Base-by-base conservation (phyloP, 192 early-diverging fungal genomes). In the Funneliformis mosseae region DNA sequence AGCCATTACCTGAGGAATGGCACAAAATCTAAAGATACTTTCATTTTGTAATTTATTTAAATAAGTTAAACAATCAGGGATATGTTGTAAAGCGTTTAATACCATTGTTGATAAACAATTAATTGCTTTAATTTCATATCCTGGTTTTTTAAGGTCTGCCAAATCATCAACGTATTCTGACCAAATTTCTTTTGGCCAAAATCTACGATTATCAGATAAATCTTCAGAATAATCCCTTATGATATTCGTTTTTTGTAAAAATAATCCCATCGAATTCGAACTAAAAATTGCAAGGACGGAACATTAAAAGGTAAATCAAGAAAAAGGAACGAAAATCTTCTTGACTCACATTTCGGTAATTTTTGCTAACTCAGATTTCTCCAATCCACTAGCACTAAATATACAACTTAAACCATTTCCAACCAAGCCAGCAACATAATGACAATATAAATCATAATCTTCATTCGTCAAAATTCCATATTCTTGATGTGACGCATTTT, bases 1-100 rank as follows among this genome's bases (percentile, higher is more conserved):
- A 14, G 98, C 98, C 98, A 99, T 99, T 21, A 98, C 93, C 89
- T 99, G 97, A n/a, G 98, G 98, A 76, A 99, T 99, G 16, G 98
- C 98, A 81, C 95, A 95, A 83, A 99, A 99, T 80, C 91, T 92
- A 84, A 99, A 96, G 59, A 96, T 91, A 2, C 92, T 90, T 28
- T 90, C 92, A 76, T 98, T 93, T 67, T 87, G 81, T 69, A 99
- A 87, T 67, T 87, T 81, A 62, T 84, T 84, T 84, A 99, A 87
- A 83, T 99, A 99, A 61, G 92, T 93, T 38, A 99, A 87, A 73
- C 94, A 93, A 74, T 94, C 91, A 45, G 96, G 95, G 5, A 97
- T 93, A 72, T 95, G 92, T 82, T 88, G 81, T 78, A 99, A 86
- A 0, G 93, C 95, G 80, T 99, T 94, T 38, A 88, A 84, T 76